A percentile compares a stretch with the other conserved stretches of the same genome.
phyloP scores from a whole-genome alignment of 305 asterid species.

The Caryopteris hybrid region DNA sequence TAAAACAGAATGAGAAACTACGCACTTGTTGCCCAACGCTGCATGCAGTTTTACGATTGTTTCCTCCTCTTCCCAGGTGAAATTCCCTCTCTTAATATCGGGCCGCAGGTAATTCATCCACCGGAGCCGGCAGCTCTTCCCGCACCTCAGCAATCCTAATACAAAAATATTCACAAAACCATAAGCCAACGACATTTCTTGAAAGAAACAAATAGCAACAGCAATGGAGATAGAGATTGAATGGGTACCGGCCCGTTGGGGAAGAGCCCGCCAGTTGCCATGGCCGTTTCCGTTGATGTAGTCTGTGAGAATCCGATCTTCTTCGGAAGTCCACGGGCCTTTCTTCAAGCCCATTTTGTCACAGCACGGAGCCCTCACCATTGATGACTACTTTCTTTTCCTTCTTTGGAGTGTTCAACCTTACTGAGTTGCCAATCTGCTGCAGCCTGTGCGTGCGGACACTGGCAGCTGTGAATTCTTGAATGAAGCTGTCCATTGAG shows the following conservation, averaged over 20 bases:
- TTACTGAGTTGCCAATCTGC: too few species aligned
- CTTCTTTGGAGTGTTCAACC: not conserved
- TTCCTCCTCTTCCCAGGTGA: constrained; percentile 21
- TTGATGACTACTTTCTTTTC: constrained; percentile 8
- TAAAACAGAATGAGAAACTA: not conserved
- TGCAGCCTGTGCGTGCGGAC: too few species aligned
- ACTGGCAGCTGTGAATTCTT: not conserved
- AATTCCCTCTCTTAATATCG: constrained; percentile 28
- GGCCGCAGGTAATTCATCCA: constrained; percentile 37
- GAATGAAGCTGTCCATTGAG: not conserved
- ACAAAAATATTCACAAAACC: not conserved
- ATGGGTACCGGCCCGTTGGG: constrained; percentile 52
- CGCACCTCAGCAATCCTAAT: constrained; percentile 41
- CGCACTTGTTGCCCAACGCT: constrained; percentile 28
- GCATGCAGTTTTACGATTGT: constrained; percentile 20
- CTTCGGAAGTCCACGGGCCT: constrained; percentile 70
- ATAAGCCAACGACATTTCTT: not conserved
- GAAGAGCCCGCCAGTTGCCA: constrained; percentile 67
- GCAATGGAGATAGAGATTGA: not conserved
- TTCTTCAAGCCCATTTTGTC: constrained; percentile 52
- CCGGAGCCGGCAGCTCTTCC: constrained; percentile 40
- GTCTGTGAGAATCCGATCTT: constrained; percentile 41
- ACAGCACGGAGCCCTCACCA: constrained; percentile 68
- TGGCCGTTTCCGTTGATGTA: constrained; percentile 45
- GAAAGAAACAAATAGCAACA: not conserved